A percentile compares a stretch with the other conserved stretches of the same genome.
Conservation (phyloP, 805 yeast genomes). For the Metschnikowia continentalis region DNA sequence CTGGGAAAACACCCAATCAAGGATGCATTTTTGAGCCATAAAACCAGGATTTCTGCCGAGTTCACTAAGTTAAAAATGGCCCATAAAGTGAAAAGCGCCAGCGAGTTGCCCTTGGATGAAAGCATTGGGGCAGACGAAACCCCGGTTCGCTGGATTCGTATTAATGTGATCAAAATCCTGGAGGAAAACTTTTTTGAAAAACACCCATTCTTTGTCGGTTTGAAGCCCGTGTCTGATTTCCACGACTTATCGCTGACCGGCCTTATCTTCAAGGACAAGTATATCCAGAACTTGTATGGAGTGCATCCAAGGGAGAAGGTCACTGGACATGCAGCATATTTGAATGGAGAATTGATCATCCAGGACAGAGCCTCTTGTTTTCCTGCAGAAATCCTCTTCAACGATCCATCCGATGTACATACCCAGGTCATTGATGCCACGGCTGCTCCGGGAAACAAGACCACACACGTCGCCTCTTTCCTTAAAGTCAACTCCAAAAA, state of each 20-base stretch:
- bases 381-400: constrained; percentile 76
- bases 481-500: constrained; percentile 23
- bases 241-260: constrained; percentile 46
- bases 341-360: constrained; percentile 74
- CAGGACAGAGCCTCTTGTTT: constrained; percentile 97
- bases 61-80: constrained; percentile 71
- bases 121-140: constrained; percentile 54
- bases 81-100: constrained; percentile 55
- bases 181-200: constrained; percentile 36
- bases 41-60: constrained; percentile 80
- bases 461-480: constrained; percentile 82
- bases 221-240: constrained; percentile 45
- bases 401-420: constrained; percentile 46
- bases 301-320: constrained; percentile 72
- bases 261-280: constrained; percentile 65
- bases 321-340: constrained; percentile 64
- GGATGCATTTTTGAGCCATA: constrained; percentile 71
- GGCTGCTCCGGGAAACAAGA: constrained; percentile 98
- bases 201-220: constrained; percentile 33
- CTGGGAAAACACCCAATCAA: constrained; percentile 86
- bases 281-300: constrained; percentile 75
- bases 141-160: constrained; percentile 77
- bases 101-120: constrained; percentile 41
- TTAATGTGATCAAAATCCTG: constrained; percentile 57
- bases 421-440: constrained; percentile 82